A percentile compares a stretch with the other conserved stretches of the same genome.
These are phyloP conservation scores for Pilatotrama ljubarskyi DNA, from an alignment of 768 basidiomycete genomes.

Conservation along the genomic window DNA sequence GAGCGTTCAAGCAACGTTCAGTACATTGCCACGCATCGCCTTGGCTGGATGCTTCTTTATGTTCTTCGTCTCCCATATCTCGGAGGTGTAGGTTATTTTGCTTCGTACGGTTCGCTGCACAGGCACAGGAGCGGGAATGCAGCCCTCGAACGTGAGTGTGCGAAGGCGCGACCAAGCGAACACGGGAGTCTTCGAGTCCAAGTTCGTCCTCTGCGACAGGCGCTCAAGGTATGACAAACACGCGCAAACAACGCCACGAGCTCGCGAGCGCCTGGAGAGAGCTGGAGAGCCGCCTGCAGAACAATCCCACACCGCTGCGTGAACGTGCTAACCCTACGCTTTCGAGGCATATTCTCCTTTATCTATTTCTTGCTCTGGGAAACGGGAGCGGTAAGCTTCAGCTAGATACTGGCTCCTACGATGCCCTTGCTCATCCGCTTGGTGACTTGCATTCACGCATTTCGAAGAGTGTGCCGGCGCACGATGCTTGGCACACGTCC, in stretches of 20 bases:
- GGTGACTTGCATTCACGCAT: neutral
- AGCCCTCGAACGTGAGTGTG: neutral
- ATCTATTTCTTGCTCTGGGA: conserved; percentile 4
- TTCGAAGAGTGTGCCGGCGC: no score
- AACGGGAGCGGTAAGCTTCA: neutral
- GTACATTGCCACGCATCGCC: no score
- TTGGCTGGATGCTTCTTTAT: no score
- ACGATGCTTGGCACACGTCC: neutral
- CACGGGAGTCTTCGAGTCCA: neutral
- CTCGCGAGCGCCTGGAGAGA: neutral
- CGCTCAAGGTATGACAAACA: neutral
- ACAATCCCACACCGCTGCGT: conserved; percentile 2
- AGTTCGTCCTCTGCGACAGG: neutral
- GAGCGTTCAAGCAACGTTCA: no score
- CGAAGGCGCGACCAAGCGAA: neutral
- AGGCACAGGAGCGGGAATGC: neutral
- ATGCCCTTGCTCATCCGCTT: neutral
- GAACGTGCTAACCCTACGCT: neutral
- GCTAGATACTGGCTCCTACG: neutral
- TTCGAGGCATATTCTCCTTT: conserved; percentile 1
- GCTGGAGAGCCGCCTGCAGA: neutral
- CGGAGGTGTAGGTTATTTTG: no score
- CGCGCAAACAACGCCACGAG: neutral
- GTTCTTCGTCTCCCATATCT: no score
- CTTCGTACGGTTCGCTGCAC: neutral